phyloP scores from a whole-genome alignment of 768 basidiomycete species.

The Crassisporium funariophilum region DNA sequence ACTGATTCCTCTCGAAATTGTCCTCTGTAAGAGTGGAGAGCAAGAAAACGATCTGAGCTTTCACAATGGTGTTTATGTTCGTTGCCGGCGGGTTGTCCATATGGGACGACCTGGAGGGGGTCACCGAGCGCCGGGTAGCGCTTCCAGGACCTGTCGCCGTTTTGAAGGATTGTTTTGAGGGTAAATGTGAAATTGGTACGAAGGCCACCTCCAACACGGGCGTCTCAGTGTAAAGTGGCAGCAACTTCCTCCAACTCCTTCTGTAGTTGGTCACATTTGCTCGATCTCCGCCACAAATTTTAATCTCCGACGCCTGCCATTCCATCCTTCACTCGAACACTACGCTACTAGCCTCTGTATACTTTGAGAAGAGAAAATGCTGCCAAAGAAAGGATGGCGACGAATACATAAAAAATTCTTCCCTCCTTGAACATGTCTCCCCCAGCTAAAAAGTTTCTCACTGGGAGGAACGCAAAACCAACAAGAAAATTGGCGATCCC shows the following conservation, averaged over 20 bases:
- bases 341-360: slow-evolving; percentile 39
- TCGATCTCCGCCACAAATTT: slow-evolving; percentile 37
- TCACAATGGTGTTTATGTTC: slow-evolving; percentile 91
- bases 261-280: slow-evolving; percentile 21
- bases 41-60: slow-evolving; percentile 97
- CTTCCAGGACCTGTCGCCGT: slow-evolving; percentile 74
- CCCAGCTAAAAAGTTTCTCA: slow-evolving; percentile 72
- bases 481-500: slow-evolving; percentile 88
- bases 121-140: slow-evolving; percentile 72
- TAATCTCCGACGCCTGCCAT: slow-evolving; percentile 29
- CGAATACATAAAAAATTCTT: slow-evolving; percentile 89
- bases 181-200: slow-evolving; percentile 39
- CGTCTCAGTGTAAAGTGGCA: slow-evolving; percentile 44
- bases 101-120: slow-evolving; percentile 79
- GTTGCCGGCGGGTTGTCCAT: slow-evolving; percentile 86
- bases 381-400: slow-evolving; percentile 48
- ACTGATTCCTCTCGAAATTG: slow-evolving; percentile 91
- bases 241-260: slow-evolving; percentile 26
- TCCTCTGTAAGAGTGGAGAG: slow-evolving; percentile 96
- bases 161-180: slow-evolving; percentile 52
- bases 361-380: slow-evolving; percentile 39
- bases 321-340: background rate
- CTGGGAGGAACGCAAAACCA: slow-evolving; percentile 81
- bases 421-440: slow-evolving; percentile 69
- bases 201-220: slow-evolving; percentile 46